Conservation (phyloP, 2,329 filamentous ascomycete genomes). For the Colletotrichum lentis region DNA sequence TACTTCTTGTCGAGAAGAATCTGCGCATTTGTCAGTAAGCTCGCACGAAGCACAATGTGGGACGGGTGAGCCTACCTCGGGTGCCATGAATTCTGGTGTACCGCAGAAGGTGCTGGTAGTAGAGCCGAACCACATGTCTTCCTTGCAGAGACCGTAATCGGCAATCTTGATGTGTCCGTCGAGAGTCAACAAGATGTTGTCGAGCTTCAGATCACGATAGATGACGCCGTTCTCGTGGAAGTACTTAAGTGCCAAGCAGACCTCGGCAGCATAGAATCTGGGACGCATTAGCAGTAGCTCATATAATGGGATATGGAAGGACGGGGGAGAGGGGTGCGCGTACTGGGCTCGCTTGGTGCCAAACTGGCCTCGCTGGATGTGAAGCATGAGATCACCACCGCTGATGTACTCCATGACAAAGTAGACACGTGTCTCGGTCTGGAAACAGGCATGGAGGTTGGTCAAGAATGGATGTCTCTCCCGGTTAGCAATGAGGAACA, state of each 20-base stretch:
- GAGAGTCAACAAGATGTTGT: conserved; percentile 89
- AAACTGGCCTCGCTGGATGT: conserved; percentile 97
- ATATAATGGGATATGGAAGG: conserved; percentile 1
- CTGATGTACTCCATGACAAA: conserved; percentile 99
- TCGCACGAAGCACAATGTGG: conserved; percentile 1
- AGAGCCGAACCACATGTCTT: conserved; percentile 99
- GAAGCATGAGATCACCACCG: conserved; percentile 97
- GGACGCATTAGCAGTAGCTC: conserved; percentile 8
- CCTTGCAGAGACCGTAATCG: conserved; percentile 98
- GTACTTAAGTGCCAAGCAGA: conserved; percentile 96
- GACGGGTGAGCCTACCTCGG: conserved; percentile 71
- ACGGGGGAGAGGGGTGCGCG: conserved; percentile 48
- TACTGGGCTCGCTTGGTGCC: conserved; percentile 95
- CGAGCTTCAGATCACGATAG: conserved; percentile 94
- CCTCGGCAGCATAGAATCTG: conserved; percentile 96
- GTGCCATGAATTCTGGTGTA: conserved; percentile 99
- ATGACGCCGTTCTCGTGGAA: conserved; percentile 99
- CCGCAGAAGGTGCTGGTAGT: conserved; percentile 98
- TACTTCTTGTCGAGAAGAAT: conserved; percentile 99
- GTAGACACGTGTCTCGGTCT: conserved; percentile 97
- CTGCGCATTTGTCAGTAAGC: conserved; percentile 56
- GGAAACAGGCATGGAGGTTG: conserved; percentile 96
- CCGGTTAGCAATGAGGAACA: conserved; percentile 96
- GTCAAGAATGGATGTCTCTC: conserved; percentile 96
- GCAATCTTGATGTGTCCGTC: conserved; percentile 99